phyloP scores from a whole-genome alignment of 768 basidiomycete species.

The Heimioporus sp. region DNA sequence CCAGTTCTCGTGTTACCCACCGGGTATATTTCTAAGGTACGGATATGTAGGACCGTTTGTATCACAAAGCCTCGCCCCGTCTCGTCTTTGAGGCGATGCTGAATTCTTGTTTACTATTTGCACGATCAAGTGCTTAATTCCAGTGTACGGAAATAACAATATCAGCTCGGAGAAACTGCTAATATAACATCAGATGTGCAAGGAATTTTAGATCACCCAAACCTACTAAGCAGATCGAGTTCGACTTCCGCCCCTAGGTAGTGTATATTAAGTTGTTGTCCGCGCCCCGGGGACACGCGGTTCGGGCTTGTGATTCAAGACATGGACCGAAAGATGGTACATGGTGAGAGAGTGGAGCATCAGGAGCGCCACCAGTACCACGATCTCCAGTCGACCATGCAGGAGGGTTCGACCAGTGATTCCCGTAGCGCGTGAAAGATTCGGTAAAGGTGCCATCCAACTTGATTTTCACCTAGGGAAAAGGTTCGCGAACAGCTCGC shows the following conservation, averaged over 20 bases:
- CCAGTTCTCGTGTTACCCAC: conserved; percentile 27
- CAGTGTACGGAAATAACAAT: conserved; percentile 42
- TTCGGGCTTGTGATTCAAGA: conserved; percentile 32
- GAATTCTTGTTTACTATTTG: conserved; percentile 31
- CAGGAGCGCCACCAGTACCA: conserved; percentile 48
- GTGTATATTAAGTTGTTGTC: conserved; percentile 33
- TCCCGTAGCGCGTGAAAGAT: conserved; percentile 33
- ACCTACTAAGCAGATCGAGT: conserved; percentile 40
- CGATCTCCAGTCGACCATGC: conserved; percentile 39
- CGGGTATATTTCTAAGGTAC: conserved; percentile 37
- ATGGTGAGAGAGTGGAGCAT: conserved; percentile 43
- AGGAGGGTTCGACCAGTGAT: conserved; percentile 24
- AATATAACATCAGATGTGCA: neutral
- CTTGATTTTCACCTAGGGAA: conserved; percentile 44
- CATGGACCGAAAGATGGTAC: conserved; percentile 36
- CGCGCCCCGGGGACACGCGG: conserved; percentile 15
- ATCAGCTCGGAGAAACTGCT: conserved; percentile 46
- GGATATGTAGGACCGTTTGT: conserved; percentile 34
- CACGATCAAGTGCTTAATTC: conserved; percentile 36
- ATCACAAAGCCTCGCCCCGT: conserved; percentile 31
- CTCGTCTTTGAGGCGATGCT: too few species aligned
- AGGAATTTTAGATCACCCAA: neutral
- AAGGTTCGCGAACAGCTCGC: conserved; percentile 34
- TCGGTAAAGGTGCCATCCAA: conserved; percentile 38
- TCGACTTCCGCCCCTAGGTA: conserved; percentile 41